Conservation (phyloP, 805 yeast genomes). For the Wickerhamiella galacta region DNA sequence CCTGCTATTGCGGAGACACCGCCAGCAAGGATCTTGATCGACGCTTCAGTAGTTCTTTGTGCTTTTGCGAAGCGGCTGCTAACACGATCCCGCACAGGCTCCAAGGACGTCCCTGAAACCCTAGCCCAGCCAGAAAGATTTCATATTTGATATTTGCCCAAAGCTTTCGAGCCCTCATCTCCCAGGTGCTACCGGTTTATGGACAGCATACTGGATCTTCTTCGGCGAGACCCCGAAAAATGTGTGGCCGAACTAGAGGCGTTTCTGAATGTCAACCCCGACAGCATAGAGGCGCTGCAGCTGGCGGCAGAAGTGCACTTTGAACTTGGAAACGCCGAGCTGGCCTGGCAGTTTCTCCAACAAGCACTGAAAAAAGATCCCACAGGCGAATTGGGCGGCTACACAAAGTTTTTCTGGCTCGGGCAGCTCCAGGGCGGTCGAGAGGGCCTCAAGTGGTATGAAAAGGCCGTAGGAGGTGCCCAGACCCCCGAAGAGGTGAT, state of each 20-base stretch:
- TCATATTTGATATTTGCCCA: too few relatives aligned
- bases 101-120: too few relatives aligned
- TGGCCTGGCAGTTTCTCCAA: conserved; percentile 48
- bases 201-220: conserved; percentile 15
- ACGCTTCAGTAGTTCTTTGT: too few relatives aligned
- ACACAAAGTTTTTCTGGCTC: conserved; percentile 68
- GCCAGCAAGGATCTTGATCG: too few relatives aligned
- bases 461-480: conserved; percentile 43
- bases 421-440: conserved; percentile 82
- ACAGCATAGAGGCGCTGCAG: conserved; percentile 26
- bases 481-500: conserved; percentile 23
- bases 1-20: too few relatives aligned
- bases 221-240: conserved; percentile 34
- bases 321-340: conserved; percentile 65
- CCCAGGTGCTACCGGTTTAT: too few relatives aligned
- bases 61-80: too few relatives aligned
- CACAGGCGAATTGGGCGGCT: conserved; percentile 40
- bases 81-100: too few relatives aligned
- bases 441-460: conserved; percentile 48
- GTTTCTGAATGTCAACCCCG: conserved; percentile 20
- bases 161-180: too few relatives aligned
- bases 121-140: too few relatives aligned
- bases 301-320: conserved; percentile 57
- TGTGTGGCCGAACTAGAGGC: conserved; percentile 34
- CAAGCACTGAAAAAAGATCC: conserved; percentile 56